Evolutionary conservation across 2,329 filamentous ascomycete species (phyloP).

Genomic region (Colletotrichum kahawae): DNA sequence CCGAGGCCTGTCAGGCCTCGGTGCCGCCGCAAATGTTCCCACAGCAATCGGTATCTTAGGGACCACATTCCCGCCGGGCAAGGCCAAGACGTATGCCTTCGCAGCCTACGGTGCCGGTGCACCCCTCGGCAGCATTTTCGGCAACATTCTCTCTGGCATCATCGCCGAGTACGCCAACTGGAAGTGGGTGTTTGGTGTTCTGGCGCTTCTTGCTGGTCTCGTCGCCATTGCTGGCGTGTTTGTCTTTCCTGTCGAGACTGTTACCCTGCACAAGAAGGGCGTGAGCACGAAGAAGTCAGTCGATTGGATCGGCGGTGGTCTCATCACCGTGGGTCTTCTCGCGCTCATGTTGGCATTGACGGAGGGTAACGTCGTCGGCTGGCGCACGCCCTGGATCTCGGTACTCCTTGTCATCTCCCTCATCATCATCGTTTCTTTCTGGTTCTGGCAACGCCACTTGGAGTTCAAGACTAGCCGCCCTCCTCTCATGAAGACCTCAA

Average conservation of each 20-base stretch:
- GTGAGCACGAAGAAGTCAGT: constrained; percentile 49
- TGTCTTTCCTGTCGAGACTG: constrained; percentile 61
- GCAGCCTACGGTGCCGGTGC: constrained; percentile 68
- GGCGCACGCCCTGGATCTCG: constrained; percentile 67
- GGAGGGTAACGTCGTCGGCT: constrained; percentile 73
- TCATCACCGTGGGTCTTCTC: constrained; percentile 67
- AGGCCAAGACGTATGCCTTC: constrained; percentile 75
- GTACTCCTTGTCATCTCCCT: constrained; percentile 63
- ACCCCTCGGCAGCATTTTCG: constrained; percentile 67
- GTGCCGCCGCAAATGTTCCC: constrained; percentile 72
- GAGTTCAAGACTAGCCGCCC: constrained; percentile 54
- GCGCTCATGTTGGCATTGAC: constrained; percentile 71
- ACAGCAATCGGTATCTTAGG: constrained; percentile 75
- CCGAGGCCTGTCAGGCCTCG: constrained; percentile 70
- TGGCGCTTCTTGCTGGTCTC: constrained; percentile 62
- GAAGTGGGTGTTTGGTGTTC: constrained; percentile 72
- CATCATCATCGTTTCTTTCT: constrained; percentile 60
- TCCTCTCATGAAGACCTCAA: constrained; percentile 70
- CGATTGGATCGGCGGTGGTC: constrained; percentile 70
- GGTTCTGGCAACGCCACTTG: constrained; percentile 65
- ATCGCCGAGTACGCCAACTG: constrained; percentile 67
- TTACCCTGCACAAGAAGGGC: constrained; percentile 30
- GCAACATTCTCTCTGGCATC: constrained; percentile 68
- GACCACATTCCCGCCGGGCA: constrained; percentile 69
- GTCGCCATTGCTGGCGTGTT: constrained; percentile 63